phyloP scores from a whole-genome alignment of 139 green algal species.

The Ettlia oleoabundans region DNA sequence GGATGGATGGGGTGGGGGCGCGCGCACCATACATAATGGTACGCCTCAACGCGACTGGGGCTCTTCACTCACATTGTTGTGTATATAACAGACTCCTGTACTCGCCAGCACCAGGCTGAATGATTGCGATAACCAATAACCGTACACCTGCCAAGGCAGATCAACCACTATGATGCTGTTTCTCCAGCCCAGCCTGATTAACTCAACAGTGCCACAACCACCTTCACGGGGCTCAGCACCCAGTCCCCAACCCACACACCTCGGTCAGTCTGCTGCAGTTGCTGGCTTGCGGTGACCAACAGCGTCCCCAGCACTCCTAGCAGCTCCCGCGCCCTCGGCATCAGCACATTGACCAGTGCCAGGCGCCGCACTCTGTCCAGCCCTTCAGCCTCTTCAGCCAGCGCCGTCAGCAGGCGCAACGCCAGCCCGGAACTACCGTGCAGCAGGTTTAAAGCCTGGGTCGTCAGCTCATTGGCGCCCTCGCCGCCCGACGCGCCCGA shows the following conservation, averaged over 20 bases:
- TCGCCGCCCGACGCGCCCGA: not conserved
- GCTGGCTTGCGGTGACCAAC: constrained; percentile 6
- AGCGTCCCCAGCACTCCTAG: constrained; percentile 28
- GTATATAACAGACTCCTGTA: no score
- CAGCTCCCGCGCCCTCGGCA: constrained; percentile 15
- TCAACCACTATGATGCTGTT: no score
- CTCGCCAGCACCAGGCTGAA: no score
- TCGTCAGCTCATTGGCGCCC: constrained; percentile 19
- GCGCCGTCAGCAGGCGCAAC: constrained; percentile 46
- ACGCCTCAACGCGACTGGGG: no score
- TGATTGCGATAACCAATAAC: no score
- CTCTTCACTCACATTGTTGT: no score
- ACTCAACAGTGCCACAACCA: no score
- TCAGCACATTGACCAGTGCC: constrained; percentile 33
- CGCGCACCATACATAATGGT: no score
- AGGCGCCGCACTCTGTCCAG: constrained; percentile 38
- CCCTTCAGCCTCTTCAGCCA: constrained; percentile 53
- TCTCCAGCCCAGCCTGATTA: no score
- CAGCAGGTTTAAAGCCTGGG: constrained; percentile 32
- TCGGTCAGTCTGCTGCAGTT: not conserved
- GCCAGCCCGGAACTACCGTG: not conserved
- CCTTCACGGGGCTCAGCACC: no score
- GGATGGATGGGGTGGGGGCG: not conserved
- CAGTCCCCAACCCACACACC: not conserved
- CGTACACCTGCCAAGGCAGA: no score